A percentile compares a stretch with the other conserved stretches of the same genome.
These are phyloP conservation scores for Theobroma grandiflorum DNA, from an alignment of 441 rosid species.

Conservation along the genomic window DNA sequence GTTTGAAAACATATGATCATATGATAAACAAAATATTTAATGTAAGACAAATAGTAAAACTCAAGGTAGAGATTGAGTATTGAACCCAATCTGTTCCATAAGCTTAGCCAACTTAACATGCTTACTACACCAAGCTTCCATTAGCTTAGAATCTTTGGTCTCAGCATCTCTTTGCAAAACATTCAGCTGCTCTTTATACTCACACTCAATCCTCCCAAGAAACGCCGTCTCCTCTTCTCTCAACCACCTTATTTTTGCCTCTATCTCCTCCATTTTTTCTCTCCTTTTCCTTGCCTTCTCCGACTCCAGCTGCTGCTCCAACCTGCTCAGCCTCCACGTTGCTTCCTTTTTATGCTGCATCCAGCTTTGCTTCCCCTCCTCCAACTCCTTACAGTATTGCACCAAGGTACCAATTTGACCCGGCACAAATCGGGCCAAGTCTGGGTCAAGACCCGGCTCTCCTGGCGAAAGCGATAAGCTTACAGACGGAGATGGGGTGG, in stretches of 20 bases:
- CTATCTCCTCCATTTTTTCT: slow-evolving; percentile 46
- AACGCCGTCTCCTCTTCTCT: slow-evolving; percentile 43
- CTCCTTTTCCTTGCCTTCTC: slow-evolving; percentile 46
- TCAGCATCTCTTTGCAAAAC: slow-evolving; percentile 47
- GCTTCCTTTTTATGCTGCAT: slow-evolving; percentile 46
- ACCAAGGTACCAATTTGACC: slow-evolving; percentile 20
- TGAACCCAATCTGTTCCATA: slow-evolving; percentile 40
- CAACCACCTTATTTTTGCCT: slow-evolving; percentile 37
- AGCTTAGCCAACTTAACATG: slow-evolving; percentile 40
- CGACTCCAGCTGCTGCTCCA: slow-evolving; percentile 47
- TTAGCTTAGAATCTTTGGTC: slow-evolving; percentile 44
- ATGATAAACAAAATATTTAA: background rate
- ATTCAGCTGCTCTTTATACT: slow-evolving; percentile 42
- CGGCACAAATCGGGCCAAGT: slow-evolving; percentile 21
- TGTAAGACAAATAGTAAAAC: background rate
- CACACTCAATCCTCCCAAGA: slow-evolving; percentile 40
- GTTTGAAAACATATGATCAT: background rate
- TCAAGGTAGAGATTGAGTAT: background rate
- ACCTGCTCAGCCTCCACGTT: slow-evolving; percentile 44
- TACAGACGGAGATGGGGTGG: slow-evolving; percentile 33
- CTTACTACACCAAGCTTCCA: slow-evolving; percentile 45
- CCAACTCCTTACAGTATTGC: slow-evolving; percentile 43
- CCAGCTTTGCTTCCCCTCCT: slow-evolving; percentile 42
- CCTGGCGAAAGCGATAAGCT: slow-evolving; percentile 31
- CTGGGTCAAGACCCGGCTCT: slow-evolving; percentile 24